A percentile compares a stretch with the other conserved stretches of the same genome.
Conservation (phyloP, 768 basidiomycete genomes). For the Psilocybe cyanescens region DNA sequence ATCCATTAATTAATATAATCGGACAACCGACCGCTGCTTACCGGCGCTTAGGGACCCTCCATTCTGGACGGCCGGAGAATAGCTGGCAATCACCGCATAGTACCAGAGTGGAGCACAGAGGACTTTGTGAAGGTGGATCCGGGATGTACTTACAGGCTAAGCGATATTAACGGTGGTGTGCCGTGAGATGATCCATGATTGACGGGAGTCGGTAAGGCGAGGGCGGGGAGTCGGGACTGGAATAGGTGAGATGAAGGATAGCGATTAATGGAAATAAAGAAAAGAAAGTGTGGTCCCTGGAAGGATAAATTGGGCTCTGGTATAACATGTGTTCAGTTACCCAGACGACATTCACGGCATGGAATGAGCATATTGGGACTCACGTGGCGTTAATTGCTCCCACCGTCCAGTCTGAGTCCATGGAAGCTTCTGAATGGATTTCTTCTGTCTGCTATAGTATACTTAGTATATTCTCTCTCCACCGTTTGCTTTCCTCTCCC, state of each 20-base stretch:
- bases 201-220: conserved; percentile 10
- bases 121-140: too few species aligned
- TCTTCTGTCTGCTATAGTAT: conserved; percentile 22
- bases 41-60: neutral
- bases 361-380: conserved; percentile 12
- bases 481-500: conserved; percentile 20
- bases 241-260: neutral
- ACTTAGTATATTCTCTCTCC: conserved; percentile 20
- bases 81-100: neutral
- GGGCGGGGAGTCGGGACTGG: neutral
- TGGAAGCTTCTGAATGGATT: conserved; percentile 27
- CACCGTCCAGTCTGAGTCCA: conserved; percentile 16
- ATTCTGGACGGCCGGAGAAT: neutral
- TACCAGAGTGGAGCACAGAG: too few species aligned
- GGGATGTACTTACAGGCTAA: neutral
- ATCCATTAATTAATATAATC: too few species aligned
- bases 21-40: neutral
- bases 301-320: neutral
- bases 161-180: conserved; percentile 9
- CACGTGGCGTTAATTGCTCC: conserved; percentile 27
- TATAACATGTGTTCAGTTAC: conserved; percentile 14
- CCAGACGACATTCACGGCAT: conserved; percentile 13
- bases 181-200: conserved; percentile 15
- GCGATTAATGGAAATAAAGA: neutral
- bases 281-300: neutral